phyloP scores from a whole-genome alignment of 345 rosid species.

The Eucalyptus dawsonii region DNA sequence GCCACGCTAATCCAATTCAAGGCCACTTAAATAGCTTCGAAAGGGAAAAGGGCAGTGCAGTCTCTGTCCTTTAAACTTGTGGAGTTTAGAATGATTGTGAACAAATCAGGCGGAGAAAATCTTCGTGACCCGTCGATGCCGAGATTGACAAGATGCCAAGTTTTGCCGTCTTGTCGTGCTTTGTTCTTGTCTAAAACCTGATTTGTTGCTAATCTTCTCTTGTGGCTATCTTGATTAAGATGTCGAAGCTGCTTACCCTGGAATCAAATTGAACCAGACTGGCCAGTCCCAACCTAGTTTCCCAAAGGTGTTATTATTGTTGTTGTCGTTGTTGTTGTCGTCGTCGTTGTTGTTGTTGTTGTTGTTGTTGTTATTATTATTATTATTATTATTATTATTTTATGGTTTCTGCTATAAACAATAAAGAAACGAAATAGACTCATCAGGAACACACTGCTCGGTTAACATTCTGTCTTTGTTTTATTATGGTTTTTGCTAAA shows the following conservation, averaged over 20 bases:
- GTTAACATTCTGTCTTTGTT: not conserved
- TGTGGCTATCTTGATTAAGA: not conserved
- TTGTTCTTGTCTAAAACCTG: not conserved
- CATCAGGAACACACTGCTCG: not conserved
- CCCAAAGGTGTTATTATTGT: not conserved
- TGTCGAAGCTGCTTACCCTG: not conserved
- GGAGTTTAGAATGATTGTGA: not conserved
- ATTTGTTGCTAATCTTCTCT: not conserved
- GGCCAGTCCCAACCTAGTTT: not conserved
- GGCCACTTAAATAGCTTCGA: not conserved
- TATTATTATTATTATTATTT: no score
- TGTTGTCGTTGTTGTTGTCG: no score
- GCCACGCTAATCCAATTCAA: not conserved
- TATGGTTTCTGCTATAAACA: rapidly evolving
- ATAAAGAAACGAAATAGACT: not conserved
- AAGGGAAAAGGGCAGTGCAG: not conserved
- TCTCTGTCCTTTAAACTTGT: not conserved
- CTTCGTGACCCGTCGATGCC: not conserved
- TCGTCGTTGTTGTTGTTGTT: no score
- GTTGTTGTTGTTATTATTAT: no score
- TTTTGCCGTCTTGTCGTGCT: not conserved
- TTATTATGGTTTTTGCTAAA: not conserved
- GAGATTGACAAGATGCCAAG: not conserved
- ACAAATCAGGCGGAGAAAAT: not conserved
- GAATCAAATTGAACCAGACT: not conserved